Percentiles rank a stretch among this genome's conserved stretches.
Conservation (phyloP, 768 basidiomycete species). For the Hygrophorus pudorinus region DNA sequence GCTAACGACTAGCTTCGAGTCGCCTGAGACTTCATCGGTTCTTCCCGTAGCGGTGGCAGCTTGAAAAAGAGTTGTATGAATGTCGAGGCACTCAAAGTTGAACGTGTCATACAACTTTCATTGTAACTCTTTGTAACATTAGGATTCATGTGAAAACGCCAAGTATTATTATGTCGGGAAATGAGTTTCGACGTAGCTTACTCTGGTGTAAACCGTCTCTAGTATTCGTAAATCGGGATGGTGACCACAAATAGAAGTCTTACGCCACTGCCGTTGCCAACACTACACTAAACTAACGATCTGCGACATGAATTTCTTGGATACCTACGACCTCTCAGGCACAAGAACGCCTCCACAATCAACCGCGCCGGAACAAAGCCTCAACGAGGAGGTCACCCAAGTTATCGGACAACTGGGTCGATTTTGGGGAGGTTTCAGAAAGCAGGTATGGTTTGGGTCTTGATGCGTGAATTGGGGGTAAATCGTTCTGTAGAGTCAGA, state of each 20-base stretch:
- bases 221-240: no score
- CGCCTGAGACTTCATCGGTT: neutral
- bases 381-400: slow-evolving; percentile 84
- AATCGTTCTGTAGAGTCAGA: slow-evolving; percentile 46
- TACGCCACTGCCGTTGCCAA: neutral
- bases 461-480: neutral
- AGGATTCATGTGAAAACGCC: no score
- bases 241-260: neutral
- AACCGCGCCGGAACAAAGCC: slow-evolving; percentile 35
- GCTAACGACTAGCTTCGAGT: slow-evolving; percentile 11
- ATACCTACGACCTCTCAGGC: slow-evolving; percentile 52
- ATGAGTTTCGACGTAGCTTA: no score
- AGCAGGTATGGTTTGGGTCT: slow-evolving; percentile 50
- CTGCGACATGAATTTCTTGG: slow-evolving; percentile 78
- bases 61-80: no score
- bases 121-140: no score
- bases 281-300: no score
- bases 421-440: slow-evolving; percentile 88
- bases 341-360: slow-evolving; percentile 36
- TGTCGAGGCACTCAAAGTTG: no score
- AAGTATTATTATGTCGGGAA: no score
- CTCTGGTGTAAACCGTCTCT: no score
- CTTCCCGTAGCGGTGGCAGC: no score
- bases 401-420: slow-evolving; percentile 80
- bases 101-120: no score